Base-by-base conservation (phyloP, 2,329 filamentous ascomycete species). In the Acephala macrosclerotiorum region DNA sequence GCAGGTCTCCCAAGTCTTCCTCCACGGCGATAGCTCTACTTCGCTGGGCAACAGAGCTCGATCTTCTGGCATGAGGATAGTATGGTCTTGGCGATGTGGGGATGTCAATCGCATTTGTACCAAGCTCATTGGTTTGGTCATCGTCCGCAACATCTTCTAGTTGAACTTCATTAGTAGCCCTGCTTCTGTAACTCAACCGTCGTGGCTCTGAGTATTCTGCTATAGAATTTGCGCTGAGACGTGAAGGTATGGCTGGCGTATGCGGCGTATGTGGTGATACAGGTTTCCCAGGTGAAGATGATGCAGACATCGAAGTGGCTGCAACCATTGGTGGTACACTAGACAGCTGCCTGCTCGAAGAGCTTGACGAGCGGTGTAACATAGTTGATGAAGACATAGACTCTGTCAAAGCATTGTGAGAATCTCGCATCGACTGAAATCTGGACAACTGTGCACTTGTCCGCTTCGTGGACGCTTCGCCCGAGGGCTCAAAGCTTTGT, bases 351-450 rank as follows among this genome's bases (percentile, higher is more conserved):
- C 87, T 80, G 70, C 87, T 89, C 0, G 87, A 89, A 0, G 94
- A 92, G 65, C 88, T 92, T 4, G 91, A 93, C 0, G 93, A 96
- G 45, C 92, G 88, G 56, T 97, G 91, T 64, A 97, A 81, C 72
- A 96, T 88, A 73, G 94, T 86, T 0, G 95, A 98, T 0, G 93
- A 96, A 33, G 93, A 93, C 85, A 99, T 93, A 0, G 94, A 97
- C 61, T 99, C 96, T 0, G 93, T 96, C 47, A 99, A 84, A 5
- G 89, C 91, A 63, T 93, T 91, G 75, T 97, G 94, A 0, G 93
- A 94, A 67, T 97, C 95, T 70, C 89, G 87, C 92, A 98, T 95
- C 65, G 88, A 86, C 73, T 96, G 93, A 75, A 96, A 98, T 72
- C 91, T 93, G 25, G 89, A 91, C 47, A 97, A 83, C 71, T 95